Conservation (phyloP, 1,284 basidiomycete genomes). For the Puccinia novopanici region DNA sequence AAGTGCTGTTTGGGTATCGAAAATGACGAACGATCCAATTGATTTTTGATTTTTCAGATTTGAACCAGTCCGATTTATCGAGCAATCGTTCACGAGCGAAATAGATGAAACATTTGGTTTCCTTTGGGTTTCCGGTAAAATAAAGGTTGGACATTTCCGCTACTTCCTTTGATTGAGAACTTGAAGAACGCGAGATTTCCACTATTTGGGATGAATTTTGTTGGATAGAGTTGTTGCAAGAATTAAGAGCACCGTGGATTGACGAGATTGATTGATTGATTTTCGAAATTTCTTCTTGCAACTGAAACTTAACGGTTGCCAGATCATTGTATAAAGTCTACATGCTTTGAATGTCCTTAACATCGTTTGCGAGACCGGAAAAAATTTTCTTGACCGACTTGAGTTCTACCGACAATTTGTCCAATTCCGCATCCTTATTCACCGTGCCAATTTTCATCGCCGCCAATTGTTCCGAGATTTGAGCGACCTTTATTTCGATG, state of each 20-base stretch:
- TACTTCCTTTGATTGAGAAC: neutral
- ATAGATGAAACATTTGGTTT: no score
- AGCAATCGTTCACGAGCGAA: no score
- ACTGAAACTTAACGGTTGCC: neutral
- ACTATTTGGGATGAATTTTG: no score
- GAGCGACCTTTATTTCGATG: neutral
- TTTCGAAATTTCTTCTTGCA: neutral
- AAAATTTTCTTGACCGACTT: neutral
- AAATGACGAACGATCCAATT: slow-evolving; percentile 24
- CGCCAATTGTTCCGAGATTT: no score
- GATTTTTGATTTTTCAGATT: neutral
- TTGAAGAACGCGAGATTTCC: neutral
- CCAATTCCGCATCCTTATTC: neutral
- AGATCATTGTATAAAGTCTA: neutral
- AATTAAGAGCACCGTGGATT: neutral
- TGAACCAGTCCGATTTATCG: no score
- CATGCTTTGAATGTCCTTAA: slow-evolving; percentile 20
- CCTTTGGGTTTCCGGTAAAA: neutral
- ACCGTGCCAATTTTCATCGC: neutral
- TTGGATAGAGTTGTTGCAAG: neutral
- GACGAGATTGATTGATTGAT: neutral
- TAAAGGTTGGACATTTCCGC: neutral
- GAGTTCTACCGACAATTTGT: neutral
- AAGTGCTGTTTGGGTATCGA: neutral
- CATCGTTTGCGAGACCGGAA: neutral